Percentiles rank a stretch among this genome's conserved stretches.
Conservation (phyloP, 2,329 filamentous ascomycete genomes). For the Epichloe uncinata region DNA sequence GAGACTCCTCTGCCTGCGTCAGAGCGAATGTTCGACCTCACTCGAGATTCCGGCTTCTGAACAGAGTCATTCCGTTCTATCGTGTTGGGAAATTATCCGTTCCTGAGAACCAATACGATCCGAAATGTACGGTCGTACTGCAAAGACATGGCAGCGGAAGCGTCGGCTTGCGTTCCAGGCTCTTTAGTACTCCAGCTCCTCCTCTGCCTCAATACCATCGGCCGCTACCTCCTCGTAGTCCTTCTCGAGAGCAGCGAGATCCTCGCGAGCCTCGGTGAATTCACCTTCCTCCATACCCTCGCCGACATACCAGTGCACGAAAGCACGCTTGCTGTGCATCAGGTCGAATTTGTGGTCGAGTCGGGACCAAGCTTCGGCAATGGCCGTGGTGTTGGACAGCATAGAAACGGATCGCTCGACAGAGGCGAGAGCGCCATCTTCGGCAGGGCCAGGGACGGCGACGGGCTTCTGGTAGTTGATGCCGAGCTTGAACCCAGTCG, state of each 20-base stretch:
- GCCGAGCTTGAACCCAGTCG: conserved; percentile 62
- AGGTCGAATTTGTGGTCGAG: conserved; percentile 65
- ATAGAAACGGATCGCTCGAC: conserved; percentile 54
- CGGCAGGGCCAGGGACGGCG: conserved; percentile 38
- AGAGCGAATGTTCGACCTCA: no score
- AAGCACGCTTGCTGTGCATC: conserved; percentile 67
- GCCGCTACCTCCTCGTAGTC: conserved; percentile 77
- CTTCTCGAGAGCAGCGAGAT: conserved; percentile 73
- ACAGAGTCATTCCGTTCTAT: no score
- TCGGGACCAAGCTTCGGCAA: conserved; percentile 59
- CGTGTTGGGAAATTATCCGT: no score
- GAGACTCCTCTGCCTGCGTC: no score
- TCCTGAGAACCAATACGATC: no score
- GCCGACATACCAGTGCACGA: conserved; percentile 70
- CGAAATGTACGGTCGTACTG: not conserved
- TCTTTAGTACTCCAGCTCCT: conserved; percentile 63
- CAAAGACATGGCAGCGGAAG: not conserved
- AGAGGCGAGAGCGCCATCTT: conserved; percentile 45
- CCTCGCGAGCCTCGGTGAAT: conserved; percentile 77
- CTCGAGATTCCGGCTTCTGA: no score
- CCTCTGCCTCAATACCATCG: conserved; percentile 54
- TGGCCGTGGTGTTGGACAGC: conserved; percentile 64
- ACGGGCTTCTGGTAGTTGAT: conserved; percentile 62
- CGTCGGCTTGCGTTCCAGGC: not conserved
- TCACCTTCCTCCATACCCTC: conserved; percentile 91